Conservation (phyloP, 2,329 filamentous ascomycete genomes). For the Daldinia sp. region DNA sequence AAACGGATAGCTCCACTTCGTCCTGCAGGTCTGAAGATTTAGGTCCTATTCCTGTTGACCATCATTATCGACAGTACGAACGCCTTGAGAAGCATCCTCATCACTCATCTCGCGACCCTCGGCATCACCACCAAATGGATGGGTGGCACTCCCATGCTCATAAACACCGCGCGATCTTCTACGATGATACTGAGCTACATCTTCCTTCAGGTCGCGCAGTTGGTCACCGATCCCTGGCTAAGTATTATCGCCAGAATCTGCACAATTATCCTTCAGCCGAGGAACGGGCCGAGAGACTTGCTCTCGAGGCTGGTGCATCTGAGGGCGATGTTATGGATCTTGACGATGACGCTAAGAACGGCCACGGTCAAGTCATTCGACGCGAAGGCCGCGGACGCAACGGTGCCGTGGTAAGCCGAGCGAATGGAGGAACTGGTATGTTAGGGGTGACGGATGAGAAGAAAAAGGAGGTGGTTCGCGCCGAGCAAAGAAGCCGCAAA, state of each 20-base stretch:
- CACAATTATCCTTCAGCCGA: conserved; percentile 81
- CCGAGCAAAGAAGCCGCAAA: conserved; percentile 75
- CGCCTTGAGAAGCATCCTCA: conserved; percentile 77
- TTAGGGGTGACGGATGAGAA: conserved; percentile 77
- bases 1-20: conserved; percentile 91
- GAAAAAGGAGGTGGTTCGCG: conserved; percentile 71
- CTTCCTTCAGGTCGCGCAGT: conserved; percentile 89
- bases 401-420: conserved; percentile 69
- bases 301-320: conserved; percentile 58
- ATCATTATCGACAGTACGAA: conserved; percentile 74
- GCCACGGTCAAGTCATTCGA: conserved; percentile 47
- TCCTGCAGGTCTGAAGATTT: conserved; percentile 88
- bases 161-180: conserved; percentile 80
- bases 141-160: conserved; percentile 86
- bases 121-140: conserved; percentile 76
- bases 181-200: conserved; percentile 93
- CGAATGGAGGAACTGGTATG: conserved; percentile 80
- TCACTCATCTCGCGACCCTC: conserved; percentile 75
- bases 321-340: conserved; percentile 51
- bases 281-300: conserved; percentile 74
- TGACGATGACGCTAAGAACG: conserved; percentile 39
- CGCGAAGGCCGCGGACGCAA: conserved; percentile 54
- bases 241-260: conserved; percentile 93
- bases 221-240: conserved; percentile 86
- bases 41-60: conserved; percentile 78